phyloP scores from a whole-genome alignment of 805 yeast genomes.

The Yamadazyma nakazawae region DNA sequence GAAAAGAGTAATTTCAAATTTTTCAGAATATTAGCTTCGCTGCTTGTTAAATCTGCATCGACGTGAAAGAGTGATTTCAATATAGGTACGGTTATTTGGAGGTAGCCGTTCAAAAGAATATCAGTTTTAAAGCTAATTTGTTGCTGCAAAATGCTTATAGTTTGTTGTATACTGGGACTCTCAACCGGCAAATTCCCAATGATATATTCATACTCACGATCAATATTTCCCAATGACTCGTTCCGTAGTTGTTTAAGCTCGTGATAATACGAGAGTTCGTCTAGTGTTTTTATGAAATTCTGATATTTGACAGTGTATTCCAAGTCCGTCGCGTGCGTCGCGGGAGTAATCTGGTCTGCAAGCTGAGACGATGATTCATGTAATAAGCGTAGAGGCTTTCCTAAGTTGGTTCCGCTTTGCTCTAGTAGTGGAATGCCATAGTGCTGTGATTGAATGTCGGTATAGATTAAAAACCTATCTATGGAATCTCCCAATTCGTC shows the following conservation, averaged over 20 bases:
- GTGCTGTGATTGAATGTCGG: conserved; percentile 24
- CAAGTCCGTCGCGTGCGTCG: background rate
- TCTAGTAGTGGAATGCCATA: conserved; percentile 29
- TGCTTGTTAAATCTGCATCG: conserved; percentile 22
- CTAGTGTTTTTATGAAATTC: conserved; percentile 22
- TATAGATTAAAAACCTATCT: conserved; percentile 11
- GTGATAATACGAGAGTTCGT: conserved; percentile 28
- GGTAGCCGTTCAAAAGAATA: conserved; percentile 21
- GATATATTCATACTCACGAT: conserved; percentile 15
- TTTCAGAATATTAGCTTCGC: conserved; percentile 20
- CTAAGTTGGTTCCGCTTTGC: background rate
- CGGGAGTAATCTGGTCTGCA: background rate
- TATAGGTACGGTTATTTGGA: conserved; percentile 30
- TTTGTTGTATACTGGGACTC: background rate
- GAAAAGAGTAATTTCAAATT: conserved; percentile 11
- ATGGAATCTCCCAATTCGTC: conserved; percentile 11
- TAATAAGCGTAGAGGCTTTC: background rate
- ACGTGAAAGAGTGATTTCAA: conserved; percentile 32
- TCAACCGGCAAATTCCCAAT: conserved; percentile 5
- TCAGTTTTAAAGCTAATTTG: conserved; percentile 21
- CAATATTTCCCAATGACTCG: conserved; percentile 14
- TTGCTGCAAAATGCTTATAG: conserved; percentile 9
- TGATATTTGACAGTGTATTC: conserved; percentile 24
- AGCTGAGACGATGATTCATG: background rate
- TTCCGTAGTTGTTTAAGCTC: conserved; percentile 19